Conservation (phyloP, 1,284 basidiomycete genomes). For the Fomitopsis schrenkii region DNA sequence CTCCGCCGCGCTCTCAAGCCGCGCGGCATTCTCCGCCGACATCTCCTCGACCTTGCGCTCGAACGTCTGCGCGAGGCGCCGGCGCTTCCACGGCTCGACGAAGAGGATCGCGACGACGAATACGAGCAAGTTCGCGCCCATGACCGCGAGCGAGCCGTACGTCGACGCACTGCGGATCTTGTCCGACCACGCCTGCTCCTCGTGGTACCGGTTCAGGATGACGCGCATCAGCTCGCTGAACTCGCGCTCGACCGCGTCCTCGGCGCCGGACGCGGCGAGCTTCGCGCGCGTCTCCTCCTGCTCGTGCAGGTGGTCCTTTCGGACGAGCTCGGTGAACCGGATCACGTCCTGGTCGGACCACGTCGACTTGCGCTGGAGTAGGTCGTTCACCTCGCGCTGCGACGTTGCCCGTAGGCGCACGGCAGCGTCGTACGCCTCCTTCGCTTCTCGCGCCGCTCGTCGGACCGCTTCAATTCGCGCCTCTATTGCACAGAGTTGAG, state of each 20-base stretch:
- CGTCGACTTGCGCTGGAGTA: slow-evolving; percentile 83
- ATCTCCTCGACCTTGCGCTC: slow-evolving; percentile 81
- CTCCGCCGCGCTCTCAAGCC: slow-evolving; percentile 30
- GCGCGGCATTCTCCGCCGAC: slow-evolving; percentile 40
- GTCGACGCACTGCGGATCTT: slow-evolving; percentile 93
- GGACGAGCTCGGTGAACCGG: slow-evolving; percentile 82
- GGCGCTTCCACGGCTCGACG: slow-evolving; percentile 93
- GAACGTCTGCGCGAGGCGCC: slow-evolving; percentile 78
- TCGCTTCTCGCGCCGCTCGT: slow-evolving; percentile 60
- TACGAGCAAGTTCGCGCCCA: slow-evolving; percentile 83
- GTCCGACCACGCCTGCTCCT: slow-evolving; percentile 97
- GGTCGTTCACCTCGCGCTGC: slow-evolving; percentile 87
- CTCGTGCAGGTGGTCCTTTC: slow-evolving; percentile 82
- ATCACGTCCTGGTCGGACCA: slow-evolving; percentile 85
- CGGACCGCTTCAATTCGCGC: slow-evolving; percentile 56
- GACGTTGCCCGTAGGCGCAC: slow-evolving; percentile 73
- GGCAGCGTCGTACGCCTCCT: slow-evolving; percentile 70
- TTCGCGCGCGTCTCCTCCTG: slow-evolving; percentile 74
- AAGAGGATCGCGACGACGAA: slow-evolving; percentile 85
- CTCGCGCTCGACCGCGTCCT: slow-evolving; percentile 77
- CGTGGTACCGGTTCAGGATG: slow-evolving; percentile 89
- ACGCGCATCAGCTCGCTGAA: slow-evolving; percentile 83
- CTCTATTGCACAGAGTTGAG: slow-evolving; percentile 40
- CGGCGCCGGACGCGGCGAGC: slow-evolving; percentile 56
- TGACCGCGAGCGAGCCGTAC: slow-evolving; percentile 80